Conservation (phyloP, 192 early-diverging fungal species). For the Coemansia interrupta region DNA sequence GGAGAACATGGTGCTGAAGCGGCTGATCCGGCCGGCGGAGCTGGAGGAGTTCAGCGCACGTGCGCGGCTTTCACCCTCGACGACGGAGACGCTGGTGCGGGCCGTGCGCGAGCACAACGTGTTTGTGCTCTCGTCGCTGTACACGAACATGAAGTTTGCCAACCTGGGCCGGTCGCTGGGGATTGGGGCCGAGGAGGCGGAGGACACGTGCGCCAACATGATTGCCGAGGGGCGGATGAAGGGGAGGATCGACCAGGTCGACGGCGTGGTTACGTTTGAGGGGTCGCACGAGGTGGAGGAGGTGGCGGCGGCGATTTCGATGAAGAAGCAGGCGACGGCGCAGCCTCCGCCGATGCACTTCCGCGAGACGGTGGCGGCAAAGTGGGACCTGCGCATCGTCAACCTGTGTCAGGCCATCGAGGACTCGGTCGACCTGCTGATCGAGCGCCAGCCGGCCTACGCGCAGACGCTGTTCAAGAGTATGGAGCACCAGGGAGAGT, state of each 20-base stretch:
- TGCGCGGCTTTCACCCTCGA: constrained; percentile 68
- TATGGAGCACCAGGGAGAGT: background rate
- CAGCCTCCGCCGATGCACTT: constrained; percentile 46
- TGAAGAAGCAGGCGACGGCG: constrained; percentile 24
- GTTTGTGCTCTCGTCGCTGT: constrained; percentile 82
- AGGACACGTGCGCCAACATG: constrained; percentile 81
- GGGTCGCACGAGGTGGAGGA: constrained; percentile 54
- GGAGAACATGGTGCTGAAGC: constrained; percentile 93
- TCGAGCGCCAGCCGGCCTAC: constrained; percentile 45
- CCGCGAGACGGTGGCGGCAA: constrained; percentile 35
- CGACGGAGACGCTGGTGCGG: constrained; percentile 74
- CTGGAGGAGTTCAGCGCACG: constrained; percentile 73
- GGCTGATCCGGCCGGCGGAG: constrained; percentile 73
- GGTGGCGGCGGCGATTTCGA: constrained; percentile 29
- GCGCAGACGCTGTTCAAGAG: constrained; percentile 28
- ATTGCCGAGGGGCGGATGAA: constrained; percentile 85
- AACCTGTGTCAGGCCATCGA: constrained; percentile 46
- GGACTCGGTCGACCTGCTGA: constrained; percentile 45
- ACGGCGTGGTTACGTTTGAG: constrained; percentile 79
- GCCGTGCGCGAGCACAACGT: constrained; percentile 96
- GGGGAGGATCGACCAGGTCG: constrained; percentile 91
- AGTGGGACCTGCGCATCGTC: constrained; percentile 44
- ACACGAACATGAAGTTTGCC: constrained; percentile 87
- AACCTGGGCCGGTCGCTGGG: constrained; percentile 77
- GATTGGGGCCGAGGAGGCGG: constrained; percentile 76